phyloP scores from a whole-genome alignment of 768 basidiomycete species.

The Baorangia bicolor region DNA sequence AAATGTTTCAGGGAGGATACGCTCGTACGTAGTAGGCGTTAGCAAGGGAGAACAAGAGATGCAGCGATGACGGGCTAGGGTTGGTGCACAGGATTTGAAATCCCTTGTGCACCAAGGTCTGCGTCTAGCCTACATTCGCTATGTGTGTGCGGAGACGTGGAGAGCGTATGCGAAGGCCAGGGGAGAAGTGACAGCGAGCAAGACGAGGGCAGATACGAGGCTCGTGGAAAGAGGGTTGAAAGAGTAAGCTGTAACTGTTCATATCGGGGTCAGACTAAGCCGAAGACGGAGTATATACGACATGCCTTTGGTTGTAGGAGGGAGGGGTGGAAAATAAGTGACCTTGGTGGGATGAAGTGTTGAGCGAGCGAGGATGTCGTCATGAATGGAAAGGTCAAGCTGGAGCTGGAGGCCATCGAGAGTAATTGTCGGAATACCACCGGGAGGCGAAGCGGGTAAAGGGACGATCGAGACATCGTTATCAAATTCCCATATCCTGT shows the following conservation, averaged over 20 bases:
- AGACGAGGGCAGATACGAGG: constrained; percentile 16
- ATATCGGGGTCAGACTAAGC: constrained; percentile 1
- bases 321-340: constrained; percentile 24
- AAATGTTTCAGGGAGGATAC: not conserved
- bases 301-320: constrained; percentile 16
- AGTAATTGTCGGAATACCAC: constrained; percentile 3
- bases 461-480: constrained; percentile 26
- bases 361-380: constrained; percentile 23
- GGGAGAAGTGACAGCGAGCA: constrained; percentile 17
- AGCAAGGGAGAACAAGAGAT: not conserved
- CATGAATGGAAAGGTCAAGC: constrained; percentile 28
- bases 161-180: constrained; percentile 18
- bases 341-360: constrained; percentile 26
- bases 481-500: constrained; percentile 30
- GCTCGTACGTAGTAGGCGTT: not conserved
- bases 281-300: not conserved
- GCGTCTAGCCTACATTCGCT: not conserved
- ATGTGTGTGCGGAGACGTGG: constrained; percentile 8
- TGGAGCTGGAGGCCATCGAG: constrained; percentile 23
- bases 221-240: constrained; percentile 9
- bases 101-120: not conserved
- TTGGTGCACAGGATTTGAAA: not conserved
- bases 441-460: constrained; percentile 2
- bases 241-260: constrained; percentile 9
- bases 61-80: not conserved